Percentiles rank a stretch among this genome's conserved stretches.
Conservation (phyloP, 2,329 filamentous ascomycete species). For the Phaeosphaeriaceae sp. region DNA sequence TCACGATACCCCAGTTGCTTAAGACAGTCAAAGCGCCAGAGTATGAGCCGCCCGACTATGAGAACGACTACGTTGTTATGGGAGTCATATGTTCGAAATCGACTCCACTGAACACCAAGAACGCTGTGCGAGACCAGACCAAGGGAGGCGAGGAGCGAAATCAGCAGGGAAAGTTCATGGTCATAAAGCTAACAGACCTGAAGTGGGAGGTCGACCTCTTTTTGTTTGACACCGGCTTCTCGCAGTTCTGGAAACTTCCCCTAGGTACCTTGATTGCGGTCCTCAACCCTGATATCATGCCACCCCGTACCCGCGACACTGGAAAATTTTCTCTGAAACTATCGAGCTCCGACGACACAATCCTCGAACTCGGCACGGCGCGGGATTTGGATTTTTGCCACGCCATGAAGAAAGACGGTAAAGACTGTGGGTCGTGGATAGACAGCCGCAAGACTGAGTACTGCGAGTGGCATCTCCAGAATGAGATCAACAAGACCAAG, state of each 20-base stretch:
- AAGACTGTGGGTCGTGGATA: conserved; percentile 82
- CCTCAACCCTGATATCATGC: conserved; percentile 89
- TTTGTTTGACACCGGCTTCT: conserved; percentile 89
- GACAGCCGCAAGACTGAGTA: conserved; percentile 87
- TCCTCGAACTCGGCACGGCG: conserved; percentile 86
- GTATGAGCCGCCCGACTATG: conserved; percentile 80
- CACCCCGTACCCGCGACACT: conserved; percentile 79
- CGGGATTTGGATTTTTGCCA: conserved; percentile 91
- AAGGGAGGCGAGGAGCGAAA: conserved; percentile 55
- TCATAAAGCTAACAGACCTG: conserved; percentile 84
- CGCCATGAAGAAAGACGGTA: conserved; percentile 81
- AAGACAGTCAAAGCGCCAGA: conserved; percentile 81
- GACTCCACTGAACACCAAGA: conserved; percentile 70
- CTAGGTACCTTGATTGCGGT: conserved; percentile 92
- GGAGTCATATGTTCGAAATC: conserved; percentile 90
- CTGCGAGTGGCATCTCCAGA: conserved; percentile 91
- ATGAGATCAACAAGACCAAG: conserved; percentile 75
- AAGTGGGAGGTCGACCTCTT: conserved; percentile 92
- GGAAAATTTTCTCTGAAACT: conserved; percentile 87
- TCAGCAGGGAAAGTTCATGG: conserved; percentile 85
- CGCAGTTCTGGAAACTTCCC: conserved; percentile 91
- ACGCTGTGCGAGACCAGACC: conserved; percentile 51
- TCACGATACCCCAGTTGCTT: conserved; percentile 80
- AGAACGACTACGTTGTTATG: conserved; percentile 89
- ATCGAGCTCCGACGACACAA: conserved; percentile 83